Evolutionary conservation across 164 flowering plant species (phyloP).

Genomic region (Vitis cinerea): DNA sequence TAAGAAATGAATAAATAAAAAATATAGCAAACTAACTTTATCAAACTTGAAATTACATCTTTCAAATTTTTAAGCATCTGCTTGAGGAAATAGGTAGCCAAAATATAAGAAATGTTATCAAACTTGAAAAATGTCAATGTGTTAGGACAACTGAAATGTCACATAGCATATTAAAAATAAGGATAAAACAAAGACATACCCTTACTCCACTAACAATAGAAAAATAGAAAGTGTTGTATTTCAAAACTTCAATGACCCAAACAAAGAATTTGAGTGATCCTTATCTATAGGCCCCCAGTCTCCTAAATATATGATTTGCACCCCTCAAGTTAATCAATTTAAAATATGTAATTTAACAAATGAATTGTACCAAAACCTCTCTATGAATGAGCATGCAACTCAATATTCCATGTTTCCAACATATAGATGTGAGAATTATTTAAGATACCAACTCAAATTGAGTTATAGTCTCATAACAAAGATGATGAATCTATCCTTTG

Average conservation of each 20-base stretch:
- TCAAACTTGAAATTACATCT: slow-evolving; percentile 36
- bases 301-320: slow-evolving; percentile 53
- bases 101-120: background rate
- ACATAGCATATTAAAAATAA: background rate
- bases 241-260: slow-evolving; percentile 49
- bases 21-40: background rate
- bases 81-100: slow-evolving; percentile 31
- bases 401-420: too few species aligned
- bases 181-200: slow-evolving; percentile 26
- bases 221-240: slow-evolving; percentile 63
- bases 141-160: background rate
- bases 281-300: slow-evolving; percentile 51
- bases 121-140: too few species aligned
- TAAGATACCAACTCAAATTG: too few species aligned
- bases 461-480: too few species aligned
- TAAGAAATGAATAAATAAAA: too few species aligned
- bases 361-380: background rate
- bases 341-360: background rate
- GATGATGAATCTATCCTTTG: too few species aligned
- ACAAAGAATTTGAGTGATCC: slow-evolving; percentile 46
- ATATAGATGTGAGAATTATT: too few species aligned
- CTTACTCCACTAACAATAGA: slow-evolving; percentile 59
- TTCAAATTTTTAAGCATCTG: slow-evolving; percentile 44
- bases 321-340: slow-evolving; percentile 3
- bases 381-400: too few species aligned